phyloP scores from a whole-genome alignment of 1,284 basidiomycete species.

The Sanghuangporus weigelae region DNA sequence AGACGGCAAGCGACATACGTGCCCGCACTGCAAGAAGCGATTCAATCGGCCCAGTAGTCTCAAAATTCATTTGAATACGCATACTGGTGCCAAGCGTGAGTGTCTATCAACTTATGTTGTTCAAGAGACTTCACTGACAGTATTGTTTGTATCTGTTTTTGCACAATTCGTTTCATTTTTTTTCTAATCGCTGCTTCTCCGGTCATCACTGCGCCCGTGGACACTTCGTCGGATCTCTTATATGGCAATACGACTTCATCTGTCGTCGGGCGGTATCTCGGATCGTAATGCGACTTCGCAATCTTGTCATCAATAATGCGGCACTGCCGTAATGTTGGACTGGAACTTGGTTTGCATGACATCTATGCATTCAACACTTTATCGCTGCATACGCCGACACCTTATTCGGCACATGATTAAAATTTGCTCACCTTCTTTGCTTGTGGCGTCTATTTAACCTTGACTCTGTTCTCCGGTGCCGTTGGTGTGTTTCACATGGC shows the following conservation, averaged over 20 bases:
- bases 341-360: neutral
- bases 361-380: neutral
- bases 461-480: neutral
- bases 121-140: constrained; percentile 2
- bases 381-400: neutral
- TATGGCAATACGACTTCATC: neutral
- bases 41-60: constrained; percentile 77
- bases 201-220: neutral
- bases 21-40: constrained; percentile 59
- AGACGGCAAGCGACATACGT: constrained; percentile 51
- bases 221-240: neutral
- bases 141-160: constrained; percentile 5
- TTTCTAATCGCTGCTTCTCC: neutral
- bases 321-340: neutral
- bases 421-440: neutral
- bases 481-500: neutral
- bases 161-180: neutral
- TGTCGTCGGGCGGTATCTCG: neutral
- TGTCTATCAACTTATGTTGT: constrained; percentile 18
- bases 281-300: no score
- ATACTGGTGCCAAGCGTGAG: constrained; percentile 73
- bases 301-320: neutral
- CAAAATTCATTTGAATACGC: constrained; percentile 70
- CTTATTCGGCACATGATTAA: neutral
- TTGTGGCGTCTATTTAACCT: neutral